Evolutionary conservation across 73 alveolate species (phyloP).

Genomic region (Tetrahymena elliotti): DNA sequence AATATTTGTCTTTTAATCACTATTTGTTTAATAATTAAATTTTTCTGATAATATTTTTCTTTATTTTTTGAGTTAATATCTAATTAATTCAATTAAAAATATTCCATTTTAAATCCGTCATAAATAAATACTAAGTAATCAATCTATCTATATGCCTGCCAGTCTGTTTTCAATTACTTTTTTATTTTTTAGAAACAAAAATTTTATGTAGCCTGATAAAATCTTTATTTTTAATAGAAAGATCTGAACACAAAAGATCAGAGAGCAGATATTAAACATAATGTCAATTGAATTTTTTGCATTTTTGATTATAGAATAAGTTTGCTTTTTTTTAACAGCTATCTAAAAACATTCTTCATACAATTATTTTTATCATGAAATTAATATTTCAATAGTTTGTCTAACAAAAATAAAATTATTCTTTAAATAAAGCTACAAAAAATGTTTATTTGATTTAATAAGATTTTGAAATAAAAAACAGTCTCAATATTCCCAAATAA

Average conservation of each 20-base stretch:
- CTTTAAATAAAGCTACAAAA: no score
- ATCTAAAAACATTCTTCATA: no score
- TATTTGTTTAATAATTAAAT: not conserved
- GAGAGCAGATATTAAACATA: not conserved
- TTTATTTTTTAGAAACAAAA: not conserved
- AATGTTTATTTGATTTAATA: no score
- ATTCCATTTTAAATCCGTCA: not conserved
- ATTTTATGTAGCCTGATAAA: not conserved
- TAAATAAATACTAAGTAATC: not conserved
- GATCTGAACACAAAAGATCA: not conserved
- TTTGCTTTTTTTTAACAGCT: no score
- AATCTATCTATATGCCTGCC: no score
- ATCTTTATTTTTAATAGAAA: not conserved
- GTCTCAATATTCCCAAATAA: no score
- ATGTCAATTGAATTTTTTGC: not conserved
- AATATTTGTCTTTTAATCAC: not conserved
- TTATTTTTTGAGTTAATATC: not conserved
- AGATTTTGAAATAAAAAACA: no score
- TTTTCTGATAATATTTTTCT: not conserved
- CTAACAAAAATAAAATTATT: no score
- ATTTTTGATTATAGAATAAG: not conserved
- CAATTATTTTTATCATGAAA: no score
- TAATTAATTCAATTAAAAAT: not conserved
- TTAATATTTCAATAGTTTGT: no score
- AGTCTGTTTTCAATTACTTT: not conserved